Evolutionary conservation across 805 yeast genomes (phyloP), one percentile per base, ranked within the genome.

Genomic region (Zygotorulaspora chibaensis): DNA sequence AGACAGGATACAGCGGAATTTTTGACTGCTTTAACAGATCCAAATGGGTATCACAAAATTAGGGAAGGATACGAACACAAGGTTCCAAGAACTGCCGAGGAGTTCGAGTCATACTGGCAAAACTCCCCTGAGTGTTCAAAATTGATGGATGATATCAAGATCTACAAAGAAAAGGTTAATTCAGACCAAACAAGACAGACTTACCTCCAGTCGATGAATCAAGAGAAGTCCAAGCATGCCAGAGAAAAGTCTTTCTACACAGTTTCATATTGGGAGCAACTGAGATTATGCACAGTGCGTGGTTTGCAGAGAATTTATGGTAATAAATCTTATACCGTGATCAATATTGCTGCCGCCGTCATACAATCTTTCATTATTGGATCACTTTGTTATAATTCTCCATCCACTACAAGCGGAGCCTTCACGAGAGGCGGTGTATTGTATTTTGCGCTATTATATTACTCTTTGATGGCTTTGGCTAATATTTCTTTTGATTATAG

Each of bases 1-100:
- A 68, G 84, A 49, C 83, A 77, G 62, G 70, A 80, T 8, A 76
- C 84, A 9, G 80, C 83, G n/a, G 84, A 80, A 51, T 80, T 76
- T 55, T 62, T 80, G 56, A 80, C 84, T 0, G 75, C 83, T 10
- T 63, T 80, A 33, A 77, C 84, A 5, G 83, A 79, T 59, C 81
- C 83, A 9, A 63, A 65, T 25, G 84, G 80, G 47, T 47, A 48
- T 56, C 75, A 28, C 39, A 35, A 44, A 27, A 40, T 52, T 18
- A 63, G 62, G 26, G 58, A 65, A 17, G 84, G 81, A 3, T 71
- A 52, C 53, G 81, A 75, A 48, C 50, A 64, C 39, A 62, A 54
- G 44, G 81, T 79, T 8, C 87, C 87, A 2, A 61, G 66, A 25
- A 75, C 81, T 6, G 75, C 84, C 0, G 74, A 69, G 13, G 83